These are phyloP conservation scores for Zangia roseola DNA, from an alignment of 768 basidiomycete genomes.

Conservation along the genomic window DNA sequence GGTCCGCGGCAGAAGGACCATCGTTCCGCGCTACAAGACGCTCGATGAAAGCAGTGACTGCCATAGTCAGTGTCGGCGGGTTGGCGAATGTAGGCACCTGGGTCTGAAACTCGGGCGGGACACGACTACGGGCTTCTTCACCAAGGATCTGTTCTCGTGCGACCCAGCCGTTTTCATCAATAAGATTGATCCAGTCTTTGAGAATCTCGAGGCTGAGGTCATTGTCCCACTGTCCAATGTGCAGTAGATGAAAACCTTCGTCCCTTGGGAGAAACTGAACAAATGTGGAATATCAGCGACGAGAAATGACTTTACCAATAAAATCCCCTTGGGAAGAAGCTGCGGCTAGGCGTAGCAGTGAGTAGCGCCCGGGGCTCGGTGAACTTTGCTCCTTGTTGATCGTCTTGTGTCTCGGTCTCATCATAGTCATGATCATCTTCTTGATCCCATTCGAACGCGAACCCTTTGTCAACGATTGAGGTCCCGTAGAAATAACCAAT, in stretches of 20 bases:
- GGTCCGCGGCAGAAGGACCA: constrained; percentile 56
- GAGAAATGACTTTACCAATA: constrained; percentile 68
- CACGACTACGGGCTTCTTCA: constrained; percentile 94
- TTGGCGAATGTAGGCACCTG: constrained; percentile 95
- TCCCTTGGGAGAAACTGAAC: constrained; percentile 55
- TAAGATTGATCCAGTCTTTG: constrained; percentile 84
- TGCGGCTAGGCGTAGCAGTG: constrained; percentile 92
- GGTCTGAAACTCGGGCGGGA: constrained; percentile 85
- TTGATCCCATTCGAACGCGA: constrained; percentile 92
- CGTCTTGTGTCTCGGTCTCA: constrained; percentile 37
- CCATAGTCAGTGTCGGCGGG: constrained; percentile 93
- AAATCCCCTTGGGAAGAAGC: constrained; percentile 97
- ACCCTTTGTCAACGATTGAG: constrained; percentile 81
- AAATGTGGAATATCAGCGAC: background rate
- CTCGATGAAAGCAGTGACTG: constrained; percentile 84
- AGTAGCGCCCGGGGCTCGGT: constrained; percentile 76
- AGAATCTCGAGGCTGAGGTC: constrained; percentile 90
- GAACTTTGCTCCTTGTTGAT: constrained; percentile 54
- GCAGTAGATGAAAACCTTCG: constrained; percentile 92
- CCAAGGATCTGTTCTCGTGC: constrained; percentile 95
- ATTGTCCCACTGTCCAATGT: constrained; percentile 92
- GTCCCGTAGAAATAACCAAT: constrained; percentile 94
- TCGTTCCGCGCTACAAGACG: constrained; percentile 52
- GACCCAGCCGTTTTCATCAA: constrained; percentile 95
- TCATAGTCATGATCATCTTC: constrained; percentile 45